Evolutionary conservation across 345 rosid species (phyloP).

Genomic region (Eucalyptus coolabah): DNA sequence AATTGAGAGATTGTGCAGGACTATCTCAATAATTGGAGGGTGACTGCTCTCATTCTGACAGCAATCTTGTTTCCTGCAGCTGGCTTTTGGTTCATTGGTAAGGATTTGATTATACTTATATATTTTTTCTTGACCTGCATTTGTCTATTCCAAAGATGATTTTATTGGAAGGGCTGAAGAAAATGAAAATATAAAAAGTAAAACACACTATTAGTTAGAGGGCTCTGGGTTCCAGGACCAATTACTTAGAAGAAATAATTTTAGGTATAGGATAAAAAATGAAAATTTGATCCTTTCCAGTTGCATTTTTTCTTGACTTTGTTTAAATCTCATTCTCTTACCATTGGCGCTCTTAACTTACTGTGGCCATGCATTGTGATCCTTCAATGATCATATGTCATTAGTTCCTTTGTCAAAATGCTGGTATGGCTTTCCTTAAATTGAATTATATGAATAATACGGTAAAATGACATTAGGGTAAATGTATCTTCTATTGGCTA

Average conservation of each 20-base stretch:
- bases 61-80: conserved; percentile 76
- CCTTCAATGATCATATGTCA: neutral
- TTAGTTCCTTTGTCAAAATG: neutral
- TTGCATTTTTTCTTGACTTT: neutral
- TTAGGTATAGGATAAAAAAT: neutral
- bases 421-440: neutral
- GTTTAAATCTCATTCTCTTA: neutral
- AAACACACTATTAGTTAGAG: neutral
- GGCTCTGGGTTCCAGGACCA: neutral
- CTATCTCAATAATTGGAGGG: conserved; percentile 68
- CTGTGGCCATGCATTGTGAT: neutral
- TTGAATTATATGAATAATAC: neutral
- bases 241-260: neutral
- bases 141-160: neutral
- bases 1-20: conserved; percentile 35
- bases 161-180: neutral
- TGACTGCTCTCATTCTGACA: conserved; percentile 72
- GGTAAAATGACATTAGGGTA: neutral
- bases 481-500: neutral
- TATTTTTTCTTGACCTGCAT: neutral
- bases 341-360: neutral
- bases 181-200: neutral
- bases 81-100: conserved; percentile 76
- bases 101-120: neutral
- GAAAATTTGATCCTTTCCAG: neutral